Base-by-base conservation (phyloP, 23 red algal species). In the Gracilariopsis chorda region DNA sequence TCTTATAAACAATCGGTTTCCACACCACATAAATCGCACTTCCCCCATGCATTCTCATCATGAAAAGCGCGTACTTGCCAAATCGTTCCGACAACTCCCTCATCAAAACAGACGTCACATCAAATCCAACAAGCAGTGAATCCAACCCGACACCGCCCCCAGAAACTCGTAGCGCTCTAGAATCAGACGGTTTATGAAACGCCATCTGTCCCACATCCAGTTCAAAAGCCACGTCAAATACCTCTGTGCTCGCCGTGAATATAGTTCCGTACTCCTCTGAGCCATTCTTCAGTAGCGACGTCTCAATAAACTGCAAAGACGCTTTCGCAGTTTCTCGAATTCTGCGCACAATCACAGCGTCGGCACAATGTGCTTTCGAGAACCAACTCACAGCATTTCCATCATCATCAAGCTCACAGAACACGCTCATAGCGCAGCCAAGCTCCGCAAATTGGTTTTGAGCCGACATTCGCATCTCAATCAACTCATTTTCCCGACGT, bases 31-130 rank as follows among this genome's bases (percentile, higher is more conserved):
- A 85, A 25, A 94, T 42, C 33, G 63, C 41, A 17, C 16, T 13
- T 17, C 91, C 56, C 36, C 65, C 82, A 27, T 51, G 23, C 16
- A 64, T 65, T 57, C 83, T 56, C 59, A 78, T 59, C 33, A 87
- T 59, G 45, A 94, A 94, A 41, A 86, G 25, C 3, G 91, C 91
- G 39, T 51, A 86, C 29, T 52, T 46, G 46, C 91, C 82, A 60
- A 85, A 72, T 2, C 67, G 46, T 17, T 52, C 32, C 44, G 83
- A 63, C 34, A 94, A 68, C 20, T 74, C 52, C 29, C 45, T 56
- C 61, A 68, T 11, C 19, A 86, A 37, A 23, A 40, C 48, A 24
- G 33, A 45, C 37, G 87, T 78, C 8, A 81, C 64, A 36, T 94
- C 81, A 4, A 86, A 76, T 14, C 81, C 91, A 21, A 87, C 81